Base-by-base conservation (phyloP, 2,329 filamentous ascomycete genomes). In the Phialophora tarda region DNA sequence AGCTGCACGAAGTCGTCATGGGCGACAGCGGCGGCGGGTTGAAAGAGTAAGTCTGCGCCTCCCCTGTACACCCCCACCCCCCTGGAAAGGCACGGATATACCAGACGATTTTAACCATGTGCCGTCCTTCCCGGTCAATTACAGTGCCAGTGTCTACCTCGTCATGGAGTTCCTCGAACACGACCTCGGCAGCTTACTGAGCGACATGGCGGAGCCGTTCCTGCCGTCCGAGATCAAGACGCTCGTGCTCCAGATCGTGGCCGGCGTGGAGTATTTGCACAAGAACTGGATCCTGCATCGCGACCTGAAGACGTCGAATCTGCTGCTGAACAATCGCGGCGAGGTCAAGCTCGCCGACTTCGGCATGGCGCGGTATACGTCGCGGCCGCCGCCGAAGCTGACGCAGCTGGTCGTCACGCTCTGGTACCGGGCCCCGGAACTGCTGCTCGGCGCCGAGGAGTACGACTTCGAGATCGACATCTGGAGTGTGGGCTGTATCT, bases 101-200 rank as follows among this genome's bases (percentile, higher is more conserved):
- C 71, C 64, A 71, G 66, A 74, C 66, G 69, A 73, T 71, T 72
- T 78, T 79, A 78, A 78, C 77, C 51, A 54, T 51, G 47, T 51
- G 34, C 23, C 48, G 41, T 26, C 24, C 65, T 69, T 63, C 71
- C 64, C 69, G 28, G 8, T 59, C 67, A 73, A 74, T 69, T 73
- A 78, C 77, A 92, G 89, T 80, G 90, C 97, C 71, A 92, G 89
- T 80, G 90, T 97, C 71, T 96, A 92, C 78, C 87, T 99, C 64
- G 95, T 98, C 69, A 94, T 99, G 84, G 93, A 97, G 76, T 99
- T 98, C 79, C 84, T 97, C 74, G 94, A 98, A 82, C 95, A 99
- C 83, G 95, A 99, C 76, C 88, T 99, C 64, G 96, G 96, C 79
- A 91, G 90, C 63, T 86, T 99, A 64, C 90, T 97, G 70, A 91